A percentile compares a stretch with the other conserved stretches of the same genome.
These are phyloP conservation scores for Pyrenochaeta sp. DNA, from an alignment of 2,329 filamentous ascomycete genomes.

Conservation along the genomic window DNA sequence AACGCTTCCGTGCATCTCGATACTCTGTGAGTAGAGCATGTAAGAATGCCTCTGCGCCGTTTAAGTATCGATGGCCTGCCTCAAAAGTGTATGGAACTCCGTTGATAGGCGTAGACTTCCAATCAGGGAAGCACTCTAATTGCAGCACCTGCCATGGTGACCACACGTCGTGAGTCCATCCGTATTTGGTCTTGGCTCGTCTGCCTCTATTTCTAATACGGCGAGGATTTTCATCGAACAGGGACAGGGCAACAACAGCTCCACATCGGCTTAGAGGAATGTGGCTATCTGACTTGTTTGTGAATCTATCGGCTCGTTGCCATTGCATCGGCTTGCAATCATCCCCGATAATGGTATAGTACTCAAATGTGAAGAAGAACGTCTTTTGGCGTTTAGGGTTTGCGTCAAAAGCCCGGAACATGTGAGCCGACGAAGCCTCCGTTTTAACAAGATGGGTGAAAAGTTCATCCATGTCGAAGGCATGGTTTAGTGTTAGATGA, in stretches of 20 bases:
- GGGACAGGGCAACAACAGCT: slow-evolving; percentile 65
- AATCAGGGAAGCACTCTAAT: slow-evolving; percentile 53
- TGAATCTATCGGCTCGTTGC: slow-evolving; percentile 63
- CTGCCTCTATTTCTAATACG: slow-evolving; percentile 60
- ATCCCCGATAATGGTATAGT: slow-evolving; percentile 67
- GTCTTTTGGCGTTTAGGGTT: slow-evolving; percentile 60
- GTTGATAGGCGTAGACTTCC: slow-evolving; percentile 50
- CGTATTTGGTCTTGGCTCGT: slow-evolving; percentile 57
- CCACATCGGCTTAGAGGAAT: slow-evolving; percentile 67
- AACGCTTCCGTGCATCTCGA: slow-evolving; percentile 66
- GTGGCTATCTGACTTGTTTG: slow-evolving; percentile 55
- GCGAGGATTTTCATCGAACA: slow-evolving; percentile 61
- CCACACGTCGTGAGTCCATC: slow-evolving; percentile 65
- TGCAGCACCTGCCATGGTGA: slow-evolving; percentile 64
- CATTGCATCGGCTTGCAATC: slow-evolving; percentile 65
- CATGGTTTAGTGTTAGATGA: slow-evolving; percentile 63
- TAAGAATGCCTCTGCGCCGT: slow-evolving; percentile 68
- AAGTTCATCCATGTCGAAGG: slow-evolving; percentile 70
- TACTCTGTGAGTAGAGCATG: slow-evolving; percentile 67
- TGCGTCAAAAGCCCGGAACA: slow-evolving; percentile 59
- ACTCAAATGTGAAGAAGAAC: slow-evolving; percentile 71
- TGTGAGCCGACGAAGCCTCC: slow-evolving; percentile 53
- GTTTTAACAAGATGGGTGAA: slow-evolving; percentile 63
- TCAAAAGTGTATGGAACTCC: slow-evolving; percentile 64
- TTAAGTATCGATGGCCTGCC: slow-evolving; percentile 63